phyloP scores from a whole-genome alignment of 768 basidiomycete species.

The Mycena olivaceomarginata region DNA sequence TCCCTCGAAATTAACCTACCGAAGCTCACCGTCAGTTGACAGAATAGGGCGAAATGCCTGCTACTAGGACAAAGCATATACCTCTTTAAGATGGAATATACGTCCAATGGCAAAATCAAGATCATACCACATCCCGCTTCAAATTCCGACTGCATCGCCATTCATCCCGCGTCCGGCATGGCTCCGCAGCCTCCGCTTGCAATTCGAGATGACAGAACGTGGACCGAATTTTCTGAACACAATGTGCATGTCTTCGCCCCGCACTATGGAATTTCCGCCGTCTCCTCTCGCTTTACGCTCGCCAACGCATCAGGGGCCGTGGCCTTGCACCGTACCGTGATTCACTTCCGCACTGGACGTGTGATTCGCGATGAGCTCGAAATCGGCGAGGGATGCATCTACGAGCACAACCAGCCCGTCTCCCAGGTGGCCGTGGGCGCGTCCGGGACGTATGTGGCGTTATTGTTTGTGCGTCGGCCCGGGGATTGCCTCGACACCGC shows the following conservation, averaged over 20 bases:
- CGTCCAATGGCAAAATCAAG: not conserved
- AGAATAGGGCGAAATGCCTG: not conserved
- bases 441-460: not conserved
- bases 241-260: not conserved
- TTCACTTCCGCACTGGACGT: constrained; percentile 2
- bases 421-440: not conserved
- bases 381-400: not conserved
- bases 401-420: not conserved
- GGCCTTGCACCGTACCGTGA: not conserved
- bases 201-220: not conserved
- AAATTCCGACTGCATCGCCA: not conserved
- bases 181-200: not conserved
- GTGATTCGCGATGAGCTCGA: not conserved
- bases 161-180: no score
- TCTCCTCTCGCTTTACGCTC: not conserved
- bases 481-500: rapidly evolving
- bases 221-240: no score
- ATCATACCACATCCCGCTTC: not conserved
- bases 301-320: not conserved
- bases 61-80: not conserved
- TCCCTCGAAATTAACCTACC: not conserved
- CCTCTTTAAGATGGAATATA: not conserved
- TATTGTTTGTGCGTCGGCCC: not conserved
- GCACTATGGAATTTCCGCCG: not conserved
- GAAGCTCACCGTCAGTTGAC: not conserved